Evolutionary conservation across 495 filamentous ascomycete species (phyloP).

Genomic region (Bombardia bombarda): DNA sequence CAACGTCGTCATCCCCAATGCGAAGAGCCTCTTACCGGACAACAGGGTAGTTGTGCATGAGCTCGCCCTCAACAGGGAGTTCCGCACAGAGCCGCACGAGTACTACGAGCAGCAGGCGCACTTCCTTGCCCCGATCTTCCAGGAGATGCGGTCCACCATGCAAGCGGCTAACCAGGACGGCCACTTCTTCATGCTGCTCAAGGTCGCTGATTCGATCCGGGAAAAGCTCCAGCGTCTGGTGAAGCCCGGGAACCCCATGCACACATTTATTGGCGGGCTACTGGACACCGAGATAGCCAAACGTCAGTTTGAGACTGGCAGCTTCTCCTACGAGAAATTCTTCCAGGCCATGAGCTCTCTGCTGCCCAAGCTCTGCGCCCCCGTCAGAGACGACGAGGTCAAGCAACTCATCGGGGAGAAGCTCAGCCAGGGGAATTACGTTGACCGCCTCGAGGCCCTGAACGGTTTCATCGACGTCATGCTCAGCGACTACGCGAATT

Average conservation of each 20-base stretch:
- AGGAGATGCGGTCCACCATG: slow-evolving; percentile 68
- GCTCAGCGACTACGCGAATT: slow-evolving; percentile 93
- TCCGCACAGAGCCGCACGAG: slow-evolving; percentile 43
- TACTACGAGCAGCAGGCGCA: slow-evolving; percentile 41
- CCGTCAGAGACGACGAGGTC: slow-evolving; percentile 78
- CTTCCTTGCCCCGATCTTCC: slow-evolving; percentile 59
- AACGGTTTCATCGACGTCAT: slow-evolving; percentile 84
- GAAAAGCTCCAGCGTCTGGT: slow-evolving; percentile 77
- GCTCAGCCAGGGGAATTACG: slow-evolving; percentile 62
- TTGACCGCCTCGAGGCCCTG: slow-evolving; percentile 74
- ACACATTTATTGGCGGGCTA: slow-evolving; percentile 75
- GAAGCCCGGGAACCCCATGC: slow-evolving; percentile 68
- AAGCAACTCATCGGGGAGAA: slow-evolving; percentile 67
- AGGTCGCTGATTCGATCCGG: slow-evolving; percentile 78
- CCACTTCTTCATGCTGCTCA: slow-evolving; percentile 60
- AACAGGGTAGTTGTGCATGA: slow-evolving; percentile 87
- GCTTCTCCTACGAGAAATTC: slow-evolving; percentile 90
- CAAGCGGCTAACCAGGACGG: slow-evolving; percentile 59
- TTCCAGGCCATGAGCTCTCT: slow-evolving; percentile 84
- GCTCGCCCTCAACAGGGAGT: slow-evolving; percentile 84
- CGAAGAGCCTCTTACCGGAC: slow-evolving; percentile 56
- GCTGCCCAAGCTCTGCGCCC: slow-evolving; percentile 90
- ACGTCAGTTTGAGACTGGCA: slow-evolving; percentile 67
- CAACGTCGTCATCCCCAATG: slow-evolving; percentile 30
- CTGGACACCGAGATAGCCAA: slow-evolving; percentile 73